Conservation (phyloP, 495 filamentous ascomycete genomes). For the Neurospora sp. region DNA sequence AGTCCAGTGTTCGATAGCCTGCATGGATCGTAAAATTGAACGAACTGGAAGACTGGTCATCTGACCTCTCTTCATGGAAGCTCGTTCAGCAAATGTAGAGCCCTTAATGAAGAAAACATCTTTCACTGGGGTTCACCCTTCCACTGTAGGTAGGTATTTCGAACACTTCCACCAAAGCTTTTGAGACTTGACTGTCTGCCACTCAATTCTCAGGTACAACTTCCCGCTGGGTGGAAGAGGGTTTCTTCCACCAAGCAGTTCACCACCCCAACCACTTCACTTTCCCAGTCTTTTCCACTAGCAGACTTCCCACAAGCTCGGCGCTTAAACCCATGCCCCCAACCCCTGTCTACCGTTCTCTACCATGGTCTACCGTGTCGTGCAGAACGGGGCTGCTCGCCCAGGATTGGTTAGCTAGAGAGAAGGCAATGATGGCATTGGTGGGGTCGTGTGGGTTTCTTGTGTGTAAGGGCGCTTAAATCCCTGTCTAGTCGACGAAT, state of each 20-base stretch:
- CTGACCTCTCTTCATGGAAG: not conserved
- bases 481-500: not conserved
- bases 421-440: not conserved
- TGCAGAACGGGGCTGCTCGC: not conserved
- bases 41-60: not conserved
- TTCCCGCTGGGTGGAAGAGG: not conserved
- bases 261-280: not conserved
- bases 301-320: not conserved
- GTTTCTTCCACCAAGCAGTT: not conserved
- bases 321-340: not conserved
- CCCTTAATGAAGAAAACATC: not conserved
- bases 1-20: not conserved
- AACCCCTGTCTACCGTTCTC: not conserved
- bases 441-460: not conserved
- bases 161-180: not conserved
- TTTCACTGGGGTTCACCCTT: not conserved
- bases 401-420: not conserved
- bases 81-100: not conserved
- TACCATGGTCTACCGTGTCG: not conserved
- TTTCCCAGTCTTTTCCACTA: not conserved
- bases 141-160: not conserved
- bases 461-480: not conserved
- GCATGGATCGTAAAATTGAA: not conserved
- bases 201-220: not conserved
- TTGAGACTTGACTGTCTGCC: not conserved